Conservation (phyloP, 345 rosid genomes). For the Syzygium jambos region DNA sequence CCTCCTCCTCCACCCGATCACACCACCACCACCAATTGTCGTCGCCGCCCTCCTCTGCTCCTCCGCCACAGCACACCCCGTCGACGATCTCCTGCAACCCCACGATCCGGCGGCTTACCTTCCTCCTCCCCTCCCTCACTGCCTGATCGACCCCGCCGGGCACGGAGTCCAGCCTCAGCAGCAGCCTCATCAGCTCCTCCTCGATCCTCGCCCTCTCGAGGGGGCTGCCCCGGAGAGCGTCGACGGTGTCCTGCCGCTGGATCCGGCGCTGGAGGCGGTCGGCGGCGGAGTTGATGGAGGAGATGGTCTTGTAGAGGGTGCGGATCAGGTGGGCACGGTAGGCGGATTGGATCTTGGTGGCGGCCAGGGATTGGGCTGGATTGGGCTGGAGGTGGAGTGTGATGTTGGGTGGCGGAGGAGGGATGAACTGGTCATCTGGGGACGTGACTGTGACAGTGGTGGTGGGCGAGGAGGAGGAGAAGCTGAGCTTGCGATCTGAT, state of each 20-base stretch:
- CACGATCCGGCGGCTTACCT: constrained; percentile 73
- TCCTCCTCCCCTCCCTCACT: constrained; percentile 79
- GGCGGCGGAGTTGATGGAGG: constrained; percentile 47
- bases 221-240: constrained; percentile 48
- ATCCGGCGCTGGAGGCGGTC: constrained; percentile 44
- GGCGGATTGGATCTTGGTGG: constrained; percentile 59
- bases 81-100: constrained; percentile 84
- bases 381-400: not conserved
- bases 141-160: constrained; percentile 71
- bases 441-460: not conserved
- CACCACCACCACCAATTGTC: constrained; percentile 35
- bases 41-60: constrained; percentile 3
- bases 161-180: constrained; percentile 71
- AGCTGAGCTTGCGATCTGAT: not conserved
- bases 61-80: constrained; percentile 34
- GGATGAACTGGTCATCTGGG: constrained; percentile 18
- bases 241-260: constrained; percentile 87
- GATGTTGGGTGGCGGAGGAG: constrained; percentile 6
- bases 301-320: constrained; percentile 41
- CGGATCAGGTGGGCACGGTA: constrained; percentile 59
- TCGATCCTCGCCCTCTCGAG: constrained; percentile 63
- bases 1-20: constrained; percentile 44
- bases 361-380: constrained; percentile 12
- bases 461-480: constrained; percentile 20
- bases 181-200: constrained; percentile 73